Evolutionary conservation across 345 rosid species (phyloP), one percentile per base, ranked within the genome.

Genomic region (Rhodamnia argentea): DNA sequence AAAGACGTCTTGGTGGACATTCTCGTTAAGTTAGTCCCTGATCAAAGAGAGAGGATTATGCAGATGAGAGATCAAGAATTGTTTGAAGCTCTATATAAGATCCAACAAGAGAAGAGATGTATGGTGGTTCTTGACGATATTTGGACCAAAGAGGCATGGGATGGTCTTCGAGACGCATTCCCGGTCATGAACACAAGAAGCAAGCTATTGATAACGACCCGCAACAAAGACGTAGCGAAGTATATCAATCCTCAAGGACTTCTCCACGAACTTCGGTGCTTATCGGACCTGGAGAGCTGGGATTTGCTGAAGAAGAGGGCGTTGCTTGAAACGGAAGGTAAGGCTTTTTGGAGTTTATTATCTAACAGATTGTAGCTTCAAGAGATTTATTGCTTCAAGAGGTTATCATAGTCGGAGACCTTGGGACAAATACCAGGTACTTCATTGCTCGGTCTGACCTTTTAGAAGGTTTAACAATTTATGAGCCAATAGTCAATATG

Each of bases 71-170:
- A 93, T 40, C 89, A 88, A 7, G 91, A 90, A 27, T 56, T 93
- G 7, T 91, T 84, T 7, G 84, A 83, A 15, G 87, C 51, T 22
- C 85, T 93, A 3, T 22, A 78, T 75, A 51, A 44, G 3, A 81
- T 85, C 32, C 87, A 89, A 75, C 74, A 82, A 76, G 53, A 76
- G 52, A 83, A 78, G 59, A 93, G 85, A n/a, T 83, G 88, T 76
- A 86, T 93, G 54, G 90, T 93, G 47, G 85, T 93, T 14, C 78
- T 91, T 27, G 93, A 93, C 62, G 93, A 93, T 52, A 83, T 91
- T 32, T 93, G 91, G 93, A 87, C 40, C 42, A 82, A 53, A 6
- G 83, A 83, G 26, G 92, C 90, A 12, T 92, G 94, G 94, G 87
- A 88, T 29, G 51, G 24, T 20, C 75, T 92, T n/a, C 85, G 89